Conservation (phyloP, 2,329 filamentous ascomycete genomes). For the Fusarium sp. region DNA sequence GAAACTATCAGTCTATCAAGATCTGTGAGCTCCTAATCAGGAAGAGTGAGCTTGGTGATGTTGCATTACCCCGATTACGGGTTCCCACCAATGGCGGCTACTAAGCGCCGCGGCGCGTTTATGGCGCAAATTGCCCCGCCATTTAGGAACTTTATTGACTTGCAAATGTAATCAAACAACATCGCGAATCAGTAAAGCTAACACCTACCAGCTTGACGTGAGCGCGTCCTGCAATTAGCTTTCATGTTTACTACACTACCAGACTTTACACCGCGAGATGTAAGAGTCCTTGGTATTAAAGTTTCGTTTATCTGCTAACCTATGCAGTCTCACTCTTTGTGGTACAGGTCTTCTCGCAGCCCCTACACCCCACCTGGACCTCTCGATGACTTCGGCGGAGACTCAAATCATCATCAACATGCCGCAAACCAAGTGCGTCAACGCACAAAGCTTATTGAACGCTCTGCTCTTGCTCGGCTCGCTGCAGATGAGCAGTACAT, state of each 20-base stretch:
- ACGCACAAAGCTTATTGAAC: conserved; percentile 59
- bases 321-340: conserved; percentile 74
- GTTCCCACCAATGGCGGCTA: conserved; percentile 35
- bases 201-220: conserved; percentile 26
- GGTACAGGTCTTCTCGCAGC: conserved; percentile 73
- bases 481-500: conserved; percentile 80
- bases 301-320: conserved; percentile 14
- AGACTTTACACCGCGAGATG: conserved; percentile 74
- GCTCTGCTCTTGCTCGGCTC: conserved; percentile 73
- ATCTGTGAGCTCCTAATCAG: neutral
- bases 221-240: conserved; percentile 33
- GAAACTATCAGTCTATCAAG: conserved; percentile 2
- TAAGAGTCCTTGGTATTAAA: conserved; percentile 51
- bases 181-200: conserved; percentile 18
- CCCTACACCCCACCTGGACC: conserved; percentile 52
- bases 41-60: conserved; percentile 4
- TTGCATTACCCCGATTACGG: conserved; percentile 18
- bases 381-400: conserved; percentile 46
- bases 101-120: conserved; percentile 38
- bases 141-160: conserved; percentile 15
- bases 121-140: conserved; percentile 35
- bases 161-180: conserved; percentile 27
- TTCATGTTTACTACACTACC: conserved; percentile 71
- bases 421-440: conserved; percentile 49
- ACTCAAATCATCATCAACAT: conserved; percentile 43